Conservation (phyloP, 2,329 filamentous ascomycete species). For the Talaromyces pinophilus region DNA sequence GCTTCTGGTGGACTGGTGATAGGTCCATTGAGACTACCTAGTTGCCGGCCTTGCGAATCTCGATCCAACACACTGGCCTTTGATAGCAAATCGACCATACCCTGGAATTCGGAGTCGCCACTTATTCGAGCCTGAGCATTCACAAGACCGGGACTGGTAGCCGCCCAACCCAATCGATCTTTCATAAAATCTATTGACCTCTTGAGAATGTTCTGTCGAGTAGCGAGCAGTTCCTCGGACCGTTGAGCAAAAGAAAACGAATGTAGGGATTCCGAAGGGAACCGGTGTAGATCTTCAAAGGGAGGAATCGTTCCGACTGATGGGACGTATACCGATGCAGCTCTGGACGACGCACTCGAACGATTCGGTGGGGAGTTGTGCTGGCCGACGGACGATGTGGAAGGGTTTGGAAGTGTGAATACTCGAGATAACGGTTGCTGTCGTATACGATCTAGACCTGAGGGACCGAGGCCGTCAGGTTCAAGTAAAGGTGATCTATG, state of each 20-base stretch:
- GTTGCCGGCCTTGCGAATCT: conserved; percentile 49
- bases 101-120: conserved; percentile 83
- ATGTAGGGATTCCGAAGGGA: conserved; percentile 93
- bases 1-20: conserved; percentile 77
- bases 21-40: conserved; percentile 59
- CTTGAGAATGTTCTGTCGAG: conserved; percentile 87
- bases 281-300: conserved; percentile 83
- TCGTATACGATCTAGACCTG: conserved; percentile 88
- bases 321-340: conserved; percentile 56
- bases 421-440: conserved; percentile 72
- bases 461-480: conserved; percentile 81
- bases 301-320: conserved; percentile 70
- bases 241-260: conserved; percentile 98
- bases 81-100: conserved; percentile 84
- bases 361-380: conserved; percentile 72
- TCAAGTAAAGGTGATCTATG: conserved; percentile 78
- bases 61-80: conserved; percentile 76
- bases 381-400: conserved; percentile 61
- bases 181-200: conserved; percentile 96
- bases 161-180: conserved; percentile 81
- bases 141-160: conserved; percentile 72
- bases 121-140: conserved; percentile 79
- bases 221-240: conserved; percentile 88
- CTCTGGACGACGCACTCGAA: conserved; percentile 59
- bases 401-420: conserved; percentile 65